Percentiles rank a stretch among this genome's conserved stretches.
These are phyloP conservation scores for Aspergillus ellipticus DNA, from an alignment of 495 filamentous ascomycete genomes.

Conservation along the genomic window DNA sequence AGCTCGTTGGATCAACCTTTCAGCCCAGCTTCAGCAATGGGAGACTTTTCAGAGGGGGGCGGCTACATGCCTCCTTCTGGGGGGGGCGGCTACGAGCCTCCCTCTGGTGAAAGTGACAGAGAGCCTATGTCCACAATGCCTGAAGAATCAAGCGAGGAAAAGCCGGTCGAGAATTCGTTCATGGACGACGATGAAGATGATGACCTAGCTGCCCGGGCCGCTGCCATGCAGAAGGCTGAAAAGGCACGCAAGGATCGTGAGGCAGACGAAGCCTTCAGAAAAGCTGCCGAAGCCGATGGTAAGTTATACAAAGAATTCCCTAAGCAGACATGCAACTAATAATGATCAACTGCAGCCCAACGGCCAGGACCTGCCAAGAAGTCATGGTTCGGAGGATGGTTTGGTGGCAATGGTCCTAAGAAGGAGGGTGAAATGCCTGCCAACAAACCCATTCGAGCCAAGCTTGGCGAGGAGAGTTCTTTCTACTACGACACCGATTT, in stretches of 20 bases:
- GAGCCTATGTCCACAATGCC: conserved; percentile 27
- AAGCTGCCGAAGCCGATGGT: conserved; percentile 84
- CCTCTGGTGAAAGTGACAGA: conserved; percentile 25
- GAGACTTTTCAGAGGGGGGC: conserved; percentile 6
- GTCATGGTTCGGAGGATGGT: conserved; percentile 87
- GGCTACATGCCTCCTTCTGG: conserved; percentile 28
- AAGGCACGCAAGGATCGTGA: conserved; percentile 49
- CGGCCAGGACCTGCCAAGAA: conserved; percentile 53
- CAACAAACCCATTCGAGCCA: conserved; percentile 76
- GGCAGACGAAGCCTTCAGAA: conserved; percentile 74
- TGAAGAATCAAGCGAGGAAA: conserved; percentile 42
- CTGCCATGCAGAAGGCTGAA: conserved; percentile 50
- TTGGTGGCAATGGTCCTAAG: conserved; percentile 51
- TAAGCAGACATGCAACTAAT: conserved; percentile 17
- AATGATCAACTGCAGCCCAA: conserved; percentile 33
- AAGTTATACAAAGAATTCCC: conserved; percentile 19
- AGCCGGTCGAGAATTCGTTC: conserved; percentile 72
- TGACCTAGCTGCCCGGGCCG: conserved; percentile 44
- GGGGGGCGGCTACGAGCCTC: conserved; percentile 34
- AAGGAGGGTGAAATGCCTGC: conserved; percentile 61
- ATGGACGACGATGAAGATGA: conserved; percentile 68
- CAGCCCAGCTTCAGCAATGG: background rate
- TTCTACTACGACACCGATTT: conserved; percentile 93
- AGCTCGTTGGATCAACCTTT: conserved; percentile 19
- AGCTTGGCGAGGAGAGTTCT: conserved; percentile 87